phyloP scores from a whole-genome alignment of 73 alveolate species.

The Paramecium tetraurelia region DNA sequence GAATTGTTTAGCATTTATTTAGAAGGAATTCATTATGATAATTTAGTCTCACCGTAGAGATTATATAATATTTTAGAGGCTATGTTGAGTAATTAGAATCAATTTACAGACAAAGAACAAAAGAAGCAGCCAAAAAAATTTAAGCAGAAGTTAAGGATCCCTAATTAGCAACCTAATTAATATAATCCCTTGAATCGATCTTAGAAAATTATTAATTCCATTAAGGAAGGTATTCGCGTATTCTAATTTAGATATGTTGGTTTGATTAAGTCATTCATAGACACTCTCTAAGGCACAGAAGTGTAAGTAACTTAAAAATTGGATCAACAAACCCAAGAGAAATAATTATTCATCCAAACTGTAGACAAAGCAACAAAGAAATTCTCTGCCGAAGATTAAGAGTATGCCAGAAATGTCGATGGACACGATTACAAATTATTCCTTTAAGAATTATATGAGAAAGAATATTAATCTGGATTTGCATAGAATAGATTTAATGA shows the following conservation, averaged over 20 bases:
- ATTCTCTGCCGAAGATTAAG: not conserved
- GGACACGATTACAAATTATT: slow-evolving; percentile 3
- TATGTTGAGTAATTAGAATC: not conserved
- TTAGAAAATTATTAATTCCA: not conserved
- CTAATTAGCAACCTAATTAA: not conserved
- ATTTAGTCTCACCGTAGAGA: not conserved
- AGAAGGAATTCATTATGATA: slow-evolving; percentile 2
- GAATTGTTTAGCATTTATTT: slow-evolving; percentile 18
- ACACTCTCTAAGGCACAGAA: not conserved
- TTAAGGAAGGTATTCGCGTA: not conserved
- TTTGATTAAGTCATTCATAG: slow-evolving; percentile 2
- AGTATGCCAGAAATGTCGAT: not conserved
- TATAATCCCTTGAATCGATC: not conserved
- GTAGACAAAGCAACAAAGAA: not conserved
- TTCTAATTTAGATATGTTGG: slow-evolving; percentile 9
- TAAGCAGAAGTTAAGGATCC: not conserved
- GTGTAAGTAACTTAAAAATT: not conserved
- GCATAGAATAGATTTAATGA: slow-evolving; percentile 39
- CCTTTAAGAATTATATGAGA: slow-evolving; percentile 28
- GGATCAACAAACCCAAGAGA: not conserved
- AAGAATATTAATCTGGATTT: slow-evolving; percentile 15
- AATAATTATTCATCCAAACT: not conserved
- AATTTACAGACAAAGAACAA: not conserved
- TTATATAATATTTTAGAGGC: slow-evolving; percentile 15
- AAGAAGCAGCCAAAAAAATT: not conserved